Evolutionary conservation across 805 yeast species (phyloP).

Genomic region (Candida ulmi): DNA sequence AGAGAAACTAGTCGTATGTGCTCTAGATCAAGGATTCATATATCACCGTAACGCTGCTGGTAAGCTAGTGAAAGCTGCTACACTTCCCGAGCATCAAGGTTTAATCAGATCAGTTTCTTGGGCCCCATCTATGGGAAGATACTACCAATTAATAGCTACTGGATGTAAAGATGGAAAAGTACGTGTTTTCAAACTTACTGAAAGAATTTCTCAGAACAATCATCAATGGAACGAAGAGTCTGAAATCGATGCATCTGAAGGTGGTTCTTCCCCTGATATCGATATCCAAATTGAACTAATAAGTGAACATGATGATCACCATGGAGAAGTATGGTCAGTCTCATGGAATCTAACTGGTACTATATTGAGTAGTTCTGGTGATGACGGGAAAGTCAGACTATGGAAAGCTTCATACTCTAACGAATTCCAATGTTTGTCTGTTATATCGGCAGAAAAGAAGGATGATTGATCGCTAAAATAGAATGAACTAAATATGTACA

Average conservation of each 20-base stretch:
- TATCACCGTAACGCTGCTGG: constrained; percentile 50
- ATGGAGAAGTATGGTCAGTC: constrained; percentile 93
- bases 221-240: constrained; percentile 11
- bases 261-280: constrained; percentile 17
- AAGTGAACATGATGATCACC: constrained; percentile 70
- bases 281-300: constrained; percentile 47
- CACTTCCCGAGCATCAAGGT: constrained; percentile 80
- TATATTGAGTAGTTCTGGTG: constrained; percentile 87
- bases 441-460: constrained; percentile 53
- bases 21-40: constrained; percentile 82
- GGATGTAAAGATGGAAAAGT: constrained; percentile 94
- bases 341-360: constrained; percentile 95
- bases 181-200: constrained; percentile 72
- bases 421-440: constrained; percentile 89
- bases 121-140: constrained; percentile 96
- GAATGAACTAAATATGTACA: too few relatives aligned
- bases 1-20: constrained; percentile 80
- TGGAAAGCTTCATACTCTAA: constrained; percentile 88
- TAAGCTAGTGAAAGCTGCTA: constrained; percentile 51
- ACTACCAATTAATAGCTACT: constrained; percentile 84
- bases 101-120: constrained; percentile 84
- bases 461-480: not conserved
- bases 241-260: constrained; percentile 13
- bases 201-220: constrained; percentile 20
- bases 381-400: constrained; percentile 84